Evolutionary conservation across 2,329 filamentous ascomycete species (phyloP).

Genomic region (Coleophoma crateriformis): DNA sequence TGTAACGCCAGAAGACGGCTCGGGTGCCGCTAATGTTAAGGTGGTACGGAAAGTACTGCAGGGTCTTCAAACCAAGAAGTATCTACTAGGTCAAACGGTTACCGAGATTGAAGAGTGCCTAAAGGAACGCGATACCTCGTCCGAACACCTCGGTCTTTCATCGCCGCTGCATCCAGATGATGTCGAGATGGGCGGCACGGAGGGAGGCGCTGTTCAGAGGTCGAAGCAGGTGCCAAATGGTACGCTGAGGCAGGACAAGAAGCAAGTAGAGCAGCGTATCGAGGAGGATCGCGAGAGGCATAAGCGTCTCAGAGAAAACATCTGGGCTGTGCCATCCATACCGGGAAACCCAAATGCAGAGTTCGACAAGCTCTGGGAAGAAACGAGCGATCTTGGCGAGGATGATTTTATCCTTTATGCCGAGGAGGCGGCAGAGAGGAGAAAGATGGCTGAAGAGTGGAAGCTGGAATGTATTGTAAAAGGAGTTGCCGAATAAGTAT

Average conservation of each 20-base stretch:
- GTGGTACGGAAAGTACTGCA: conserved; percentile 76
- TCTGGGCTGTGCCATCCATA: conserved; percentile 70
- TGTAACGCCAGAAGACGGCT: conserved; percentile 80
- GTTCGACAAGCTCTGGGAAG: conserved; percentile 78
- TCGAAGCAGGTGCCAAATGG: conserved; percentile 1
- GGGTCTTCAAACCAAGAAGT: conserved; percentile 63
- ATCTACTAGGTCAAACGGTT: conserved; percentile 71
- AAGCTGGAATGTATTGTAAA: conserved; percentile 13
- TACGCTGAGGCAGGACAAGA: conserved; percentile 60
- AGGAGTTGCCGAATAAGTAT: no score
- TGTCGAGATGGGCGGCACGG: conserved; percentile 14
- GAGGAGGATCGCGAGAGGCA: conserved; percentile 95
- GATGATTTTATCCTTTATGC: conserved; percentile 74
- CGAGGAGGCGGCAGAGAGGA: conserved; percentile 56
- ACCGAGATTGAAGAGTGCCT: conserved; percentile 77
- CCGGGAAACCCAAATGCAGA: conserved; percentile 51
- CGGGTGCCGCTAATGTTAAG: conserved; percentile 88
- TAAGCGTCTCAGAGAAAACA: conserved; percentile 84
- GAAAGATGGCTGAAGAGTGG: conserved; percentile 17
- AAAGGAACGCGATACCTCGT: conserved; percentile 51
- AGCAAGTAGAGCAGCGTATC: conserved; percentile 90
- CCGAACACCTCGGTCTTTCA: conserved; percentile 15
- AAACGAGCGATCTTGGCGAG: conserved; percentile 78
- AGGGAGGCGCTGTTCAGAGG: conserved; percentile 10
- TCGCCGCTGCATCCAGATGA: conserved; percentile 14